phyloP scores from a whole-genome alignment of 257 asterid genomes.

The Ocimum tenuiflorum region DNA sequence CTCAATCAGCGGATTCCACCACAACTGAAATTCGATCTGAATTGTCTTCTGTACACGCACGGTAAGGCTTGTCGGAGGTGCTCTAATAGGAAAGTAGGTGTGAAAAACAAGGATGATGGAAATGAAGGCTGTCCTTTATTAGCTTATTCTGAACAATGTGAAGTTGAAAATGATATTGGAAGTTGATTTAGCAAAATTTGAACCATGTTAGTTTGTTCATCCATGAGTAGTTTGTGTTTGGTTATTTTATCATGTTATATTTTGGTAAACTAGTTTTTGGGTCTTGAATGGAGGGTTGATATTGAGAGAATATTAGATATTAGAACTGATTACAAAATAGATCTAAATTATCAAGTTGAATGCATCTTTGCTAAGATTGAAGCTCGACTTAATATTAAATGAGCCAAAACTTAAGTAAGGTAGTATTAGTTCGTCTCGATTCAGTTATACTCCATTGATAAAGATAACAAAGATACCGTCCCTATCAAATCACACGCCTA shows the following conservation, averaged over 20 bases:
- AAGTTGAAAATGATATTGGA: conserved; percentile 16
- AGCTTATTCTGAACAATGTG: conserved; percentile 22
- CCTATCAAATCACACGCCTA: no score
- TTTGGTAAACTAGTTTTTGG: not conserved
- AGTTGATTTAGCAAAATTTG: not conserved
- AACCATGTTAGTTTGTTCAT: not conserved
- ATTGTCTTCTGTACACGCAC: conserved; percentile 77
- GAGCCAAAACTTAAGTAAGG: no score
- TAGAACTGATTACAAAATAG: no score
- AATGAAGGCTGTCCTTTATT: conserved; percentile 50
- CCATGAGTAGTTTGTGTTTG: not conserved
- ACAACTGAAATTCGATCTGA: conserved; percentile 71
- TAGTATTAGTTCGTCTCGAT: no score
- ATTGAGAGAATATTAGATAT: no score
- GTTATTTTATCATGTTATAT: no score
- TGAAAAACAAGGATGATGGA: conserved; percentile 25
- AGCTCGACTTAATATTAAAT: no score
- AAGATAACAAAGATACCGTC: no score
- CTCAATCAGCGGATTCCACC: conserved; percentile 66
- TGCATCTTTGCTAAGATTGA: no score
- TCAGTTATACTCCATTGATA: no score
- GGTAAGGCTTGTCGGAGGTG: conserved; percentile 72
- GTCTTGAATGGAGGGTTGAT: no score
- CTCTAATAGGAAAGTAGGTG: conserved; percentile 39
- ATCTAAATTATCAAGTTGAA: no score